A percentile compares a stretch with the other conserved stretches of the same genome.
Conservation (phyloP, 2,329 filamentous ascomycete genomes). For the Exophiala lecanii-corni region DNA sequence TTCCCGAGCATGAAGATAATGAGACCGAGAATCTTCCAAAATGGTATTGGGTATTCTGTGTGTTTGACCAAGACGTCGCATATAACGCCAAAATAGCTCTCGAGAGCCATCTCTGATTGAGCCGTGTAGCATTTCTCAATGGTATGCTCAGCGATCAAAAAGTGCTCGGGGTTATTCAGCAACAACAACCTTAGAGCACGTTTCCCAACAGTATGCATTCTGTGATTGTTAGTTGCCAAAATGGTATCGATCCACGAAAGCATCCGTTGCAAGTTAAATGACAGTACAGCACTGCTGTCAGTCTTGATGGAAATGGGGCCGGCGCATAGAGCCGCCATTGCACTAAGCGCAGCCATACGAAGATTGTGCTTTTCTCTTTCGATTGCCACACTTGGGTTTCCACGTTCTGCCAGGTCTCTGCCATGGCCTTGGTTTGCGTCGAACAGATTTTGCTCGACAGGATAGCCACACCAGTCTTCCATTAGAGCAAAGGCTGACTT, state of each 20-base stretch:
- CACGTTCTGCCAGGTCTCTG: slow-evolving; percentile 54
- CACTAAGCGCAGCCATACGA: slow-evolving; percentile 81
- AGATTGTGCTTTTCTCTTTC: slow-evolving; percentile 96
- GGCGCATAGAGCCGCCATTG: slow-evolving; percentile 86
- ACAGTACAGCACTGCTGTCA: slow-evolving; percentile 78
- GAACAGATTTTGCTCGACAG: slow-evolving; percentile 80
- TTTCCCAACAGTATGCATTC: slow-evolving; percentile 83
- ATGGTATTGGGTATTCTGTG: slow-evolving; percentile 74
- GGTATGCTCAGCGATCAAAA: slow-evolving; percentile 80
- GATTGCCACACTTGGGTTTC: slow-evolving; percentile 80
- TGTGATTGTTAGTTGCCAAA: slow-evolving; percentile 85
- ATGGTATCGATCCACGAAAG: slow-evolving; percentile 94
- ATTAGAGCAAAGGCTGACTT: slow-evolving; percentile 95
- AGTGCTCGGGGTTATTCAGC: slow-evolving; percentile 80
- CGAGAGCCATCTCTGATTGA: slow-evolving; percentile 74
- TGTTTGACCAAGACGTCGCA: slow-evolving; percentile 80
- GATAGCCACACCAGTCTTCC: slow-evolving; percentile 99
- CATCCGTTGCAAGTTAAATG: slow-evolving; percentile 90
- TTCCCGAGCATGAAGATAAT: slow-evolving; percentile 91
- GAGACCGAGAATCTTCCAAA: slow-evolving; percentile 85
- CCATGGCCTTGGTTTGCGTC: slow-evolving; percentile 62
- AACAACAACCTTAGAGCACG: slow-evolving; percentile 86
- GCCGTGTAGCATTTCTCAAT: slow-evolving; percentile 87
- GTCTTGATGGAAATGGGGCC: slow-evolving; percentile 80
- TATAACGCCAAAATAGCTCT: slow-evolving; percentile 93